Base-by-base conservation (phyloP, 371 early-diverging fungal species). In the Mortierella sp. region DNA sequence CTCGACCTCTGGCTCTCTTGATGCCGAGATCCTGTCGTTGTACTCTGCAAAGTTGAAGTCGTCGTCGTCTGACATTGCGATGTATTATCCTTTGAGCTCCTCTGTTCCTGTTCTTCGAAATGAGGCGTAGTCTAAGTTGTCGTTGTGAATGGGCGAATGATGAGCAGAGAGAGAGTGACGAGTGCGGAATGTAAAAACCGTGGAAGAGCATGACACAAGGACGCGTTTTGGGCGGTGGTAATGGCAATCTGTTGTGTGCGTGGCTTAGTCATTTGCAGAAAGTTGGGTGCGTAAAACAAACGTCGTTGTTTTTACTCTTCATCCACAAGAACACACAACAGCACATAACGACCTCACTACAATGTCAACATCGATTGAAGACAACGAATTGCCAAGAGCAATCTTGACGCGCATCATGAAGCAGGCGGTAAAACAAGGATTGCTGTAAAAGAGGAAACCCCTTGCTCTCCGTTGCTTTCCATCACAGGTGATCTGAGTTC, bases 321-420 rank as follows among this genome's bases (percentile, higher is more conserved):
- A 61, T 70, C 8, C 26, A 61, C 64, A 40, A 46, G 10, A 54
- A 8, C 54, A 48, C 55, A 70, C 37, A 43, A 1, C 71, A 16
- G 44, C 28, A 46, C 11, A 2, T 34, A 75, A 37, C 2, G 43
- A 40, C 43, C 43, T 40, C 43, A 21, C 24, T 40, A 67, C 43
- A 70, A 88, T 88, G 86, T 71, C 86, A 46, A 59, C 82, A 51
- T 82, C 88, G 28, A 91, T 91, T 71, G 91, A 91, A 76, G 92
- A 93, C 75, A 83, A 89, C 74, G 91, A 92, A 71, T 73, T 93
- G 55, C 91, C 92, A 31, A 92, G 92, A 79, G 90, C 92, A 31
- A 91, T 91, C 73, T 83, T 93, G 43, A 87, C 90, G n/a, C 88
- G 93, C 83, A 91, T 93, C 14, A 76, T 92, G 70, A 93, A 91